phyloP scores from a whole-genome alignment of 1,139 yeast species.

The Hyphopichia pseudoburtonii region DNA sequence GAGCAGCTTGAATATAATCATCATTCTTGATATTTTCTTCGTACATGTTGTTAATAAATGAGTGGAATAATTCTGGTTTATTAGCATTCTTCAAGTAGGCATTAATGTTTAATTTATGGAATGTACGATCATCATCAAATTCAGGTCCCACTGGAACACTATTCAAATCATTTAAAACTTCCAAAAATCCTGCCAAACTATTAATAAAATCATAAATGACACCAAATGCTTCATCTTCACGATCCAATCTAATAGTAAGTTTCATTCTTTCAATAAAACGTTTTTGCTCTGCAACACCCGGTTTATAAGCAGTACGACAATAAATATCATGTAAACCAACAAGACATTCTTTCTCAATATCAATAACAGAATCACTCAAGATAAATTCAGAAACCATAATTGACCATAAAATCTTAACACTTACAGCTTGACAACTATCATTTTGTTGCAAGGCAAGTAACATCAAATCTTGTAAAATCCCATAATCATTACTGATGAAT shows the following conservation, averaged over 20 bases:
- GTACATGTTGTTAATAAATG: constrained; percentile 74
- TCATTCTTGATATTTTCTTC: constrained; percentile 60
- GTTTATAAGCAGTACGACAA: constrained; percentile 56
- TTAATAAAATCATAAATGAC: constrained; percentile 54
- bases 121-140: constrained; percentile 83
- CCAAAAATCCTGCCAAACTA: constrained; percentile 62
- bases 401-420: constrained; percentile 72
- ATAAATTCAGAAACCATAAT: constrained; percentile 67
- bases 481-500: constrained; percentile 58
- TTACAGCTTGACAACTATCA: constrained; percentile 58
- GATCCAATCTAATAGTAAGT: constrained; percentile 53
- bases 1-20: constrained; percentile 79
- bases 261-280: constrained; percentile 53
- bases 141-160: constrained; percentile 81
- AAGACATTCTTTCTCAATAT: constrained; percentile 63
- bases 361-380: constrained; percentile 57
- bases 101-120: constrained; percentile 74
- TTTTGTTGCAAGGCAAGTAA: constrained; percentile 71
- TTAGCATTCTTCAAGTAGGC: constrained; percentile 77
- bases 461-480: constrained; percentile 64
- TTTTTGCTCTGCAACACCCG: constrained; percentile 54
- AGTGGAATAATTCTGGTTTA: constrained; percentile 77
- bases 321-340: constrained; percentile 66
- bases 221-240: constrained; percentile 65
- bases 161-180: constrained; percentile 64